Conservation (phyloP, 352 stramenopile genomes). For the Thalassiosira ordinaria region DNA sequence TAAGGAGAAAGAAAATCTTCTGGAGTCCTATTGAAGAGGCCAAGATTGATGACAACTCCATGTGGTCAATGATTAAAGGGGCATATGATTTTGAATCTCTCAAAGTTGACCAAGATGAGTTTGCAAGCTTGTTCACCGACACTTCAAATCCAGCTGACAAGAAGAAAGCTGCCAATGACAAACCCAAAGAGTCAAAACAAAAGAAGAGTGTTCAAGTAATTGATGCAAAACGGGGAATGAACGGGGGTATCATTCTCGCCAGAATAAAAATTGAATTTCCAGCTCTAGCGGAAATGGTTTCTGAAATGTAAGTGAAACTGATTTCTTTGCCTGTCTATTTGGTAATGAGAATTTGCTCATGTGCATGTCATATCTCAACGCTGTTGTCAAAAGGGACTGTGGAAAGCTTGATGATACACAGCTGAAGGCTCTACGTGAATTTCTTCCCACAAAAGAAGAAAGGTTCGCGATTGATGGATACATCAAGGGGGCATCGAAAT, state of each 20-base stretch:
- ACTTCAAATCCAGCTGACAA: slow-evolving; percentile 72
- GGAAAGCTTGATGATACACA: slow-evolving; percentile 80
- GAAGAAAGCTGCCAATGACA: slow-evolving; percentile 51
- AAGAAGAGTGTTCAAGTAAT: slow-evolving; percentile 86
- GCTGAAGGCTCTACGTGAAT: slow-evolving; percentile 92
- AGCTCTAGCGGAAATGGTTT: slow-evolving; percentile 88
- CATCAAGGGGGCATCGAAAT: slow-evolving; percentile 68
- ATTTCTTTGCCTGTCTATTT: slow-evolving; percentile 4
- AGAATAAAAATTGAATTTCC: slow-evolving; percentile 93
- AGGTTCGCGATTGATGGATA: slow-evolving; percentile 88
- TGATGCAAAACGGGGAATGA: slow-evolving; percentile 96
- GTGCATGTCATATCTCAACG: neutral
- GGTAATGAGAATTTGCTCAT: slow-evolving; percentile 1
- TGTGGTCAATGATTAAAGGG: slow-evolving; percentile 87
- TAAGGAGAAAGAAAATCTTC: slow-evolving; percentile 85
- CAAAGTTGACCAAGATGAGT: slow-evolving; percentile 84
- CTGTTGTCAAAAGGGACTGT: slow-evolving; percentile 63
- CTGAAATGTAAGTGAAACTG: slow-evolving; percentile 80
- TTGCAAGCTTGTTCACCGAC: slow-evolving; percentile 85
- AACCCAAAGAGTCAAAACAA: slow-evolving; percentile 54
- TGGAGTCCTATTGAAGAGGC: slow-evolving; percentile 84
- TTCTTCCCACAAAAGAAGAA: slow-evolving; percentile 93
- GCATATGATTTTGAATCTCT: slow-evolving; percentile 74
- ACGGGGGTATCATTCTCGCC: slow-evolving; percentile 95
- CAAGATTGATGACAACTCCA: slow-evolving; percentile 87